Base-by-base conservation (phyloP, 179 eudicot genomes). In the Beta lomatogona region DNA sequence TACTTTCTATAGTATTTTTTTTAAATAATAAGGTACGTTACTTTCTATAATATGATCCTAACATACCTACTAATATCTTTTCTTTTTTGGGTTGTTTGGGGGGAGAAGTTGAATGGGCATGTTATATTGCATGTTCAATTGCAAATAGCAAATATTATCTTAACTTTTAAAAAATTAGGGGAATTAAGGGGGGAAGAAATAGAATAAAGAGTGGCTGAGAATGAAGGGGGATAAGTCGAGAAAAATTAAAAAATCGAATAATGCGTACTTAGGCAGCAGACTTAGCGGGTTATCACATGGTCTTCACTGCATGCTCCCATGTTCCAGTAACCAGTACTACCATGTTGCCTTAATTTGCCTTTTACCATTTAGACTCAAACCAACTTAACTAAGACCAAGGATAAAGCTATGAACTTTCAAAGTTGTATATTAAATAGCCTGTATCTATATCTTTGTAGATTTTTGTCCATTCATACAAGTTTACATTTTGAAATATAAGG, bases 281-380 rank as follows among this genome's bases (percentile, higher is more conserved):
- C 18, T 83, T 41, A 83, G 65, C 82, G 85, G 85, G 7, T 71
- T 15, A 83, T 83, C 85, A 83, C 85, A 83, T 83, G 82, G 63
- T 61, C 8, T 28, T 59, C 60, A 77, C 76, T 58, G 84, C 76
- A 71, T 77, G 80, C 77, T 82, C 78, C 78, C 85, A 82, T 82
- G 85, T 82, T 82, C 78, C 22, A n/a, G 64, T 77, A 75, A 77
- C 74, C 68, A 82, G 78, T 63, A 61, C 73, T 67, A 36, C 22
- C 78, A 82, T 77, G 78, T 82, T 77, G 44, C 25, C 55, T 48
- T 36, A 36, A 36, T 36, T 36, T 36, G 41, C 22, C 15, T 53
- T 50, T 68, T 65, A 57, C 55, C 60, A 67, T 66, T 75, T 55
- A 71, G 21, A 71, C 13, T 71, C 22, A 18, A 71, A 71, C 55